These are phyloP conservation scores for Wickerhamomyces hampshirensis DNA, from an alignment of 805 yeast genomes.

Conservation along the genomic window DNA sequence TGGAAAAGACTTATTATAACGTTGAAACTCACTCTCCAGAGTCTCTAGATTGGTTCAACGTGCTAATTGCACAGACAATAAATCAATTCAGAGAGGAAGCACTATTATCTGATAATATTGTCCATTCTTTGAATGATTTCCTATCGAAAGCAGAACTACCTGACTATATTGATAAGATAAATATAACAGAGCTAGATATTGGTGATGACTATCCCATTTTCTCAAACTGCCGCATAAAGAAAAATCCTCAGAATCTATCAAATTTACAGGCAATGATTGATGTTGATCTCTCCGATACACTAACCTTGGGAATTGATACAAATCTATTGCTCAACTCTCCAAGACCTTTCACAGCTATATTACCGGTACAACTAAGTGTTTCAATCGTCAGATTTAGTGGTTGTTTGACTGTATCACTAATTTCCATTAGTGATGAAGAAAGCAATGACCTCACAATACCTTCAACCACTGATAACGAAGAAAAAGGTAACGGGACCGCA, in stretches of 20 bases:
- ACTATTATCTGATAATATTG: conserved; percentile 73
- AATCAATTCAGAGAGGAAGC: conserved; percentile 90
- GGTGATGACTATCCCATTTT: conserved; percentile 96
- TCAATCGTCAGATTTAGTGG: conserved; percentile 91
- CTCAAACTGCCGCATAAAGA: conserved; percentile 82
- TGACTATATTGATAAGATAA: conserved; percentile 72
- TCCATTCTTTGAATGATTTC: conserved; percentile 69
- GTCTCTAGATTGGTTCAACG: conserved; percentile 96
- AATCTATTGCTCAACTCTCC: conserved; percentile 77
- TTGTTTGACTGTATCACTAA: conserved; percentile 67
- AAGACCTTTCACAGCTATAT: conserved; percentile 73
- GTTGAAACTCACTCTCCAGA: conserved; percentile 85
- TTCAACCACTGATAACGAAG: conserved; percentile 4
- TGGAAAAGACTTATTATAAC: conserved; percentile 90
- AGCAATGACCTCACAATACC: conserved; percentile 4
- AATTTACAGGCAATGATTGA: conserved; percentile 82
- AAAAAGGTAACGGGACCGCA: conserved; percentile 50
- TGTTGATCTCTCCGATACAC: conserved; percentile 81
- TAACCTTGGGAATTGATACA: conserved; percentile 83
- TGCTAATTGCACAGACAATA: conserved; percentile 84
- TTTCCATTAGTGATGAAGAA: conserved; percentile 21
- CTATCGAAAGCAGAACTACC: conserved; percentile 61
- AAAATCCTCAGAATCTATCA: conserved; percentile 43
- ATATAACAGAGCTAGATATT: conserved; percentile 81
- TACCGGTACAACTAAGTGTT: conserved; percentile 81